Conservation (phyloP, 2,329 filamentous ascomycete species). For the Exserohilum rostratum region DNA sequence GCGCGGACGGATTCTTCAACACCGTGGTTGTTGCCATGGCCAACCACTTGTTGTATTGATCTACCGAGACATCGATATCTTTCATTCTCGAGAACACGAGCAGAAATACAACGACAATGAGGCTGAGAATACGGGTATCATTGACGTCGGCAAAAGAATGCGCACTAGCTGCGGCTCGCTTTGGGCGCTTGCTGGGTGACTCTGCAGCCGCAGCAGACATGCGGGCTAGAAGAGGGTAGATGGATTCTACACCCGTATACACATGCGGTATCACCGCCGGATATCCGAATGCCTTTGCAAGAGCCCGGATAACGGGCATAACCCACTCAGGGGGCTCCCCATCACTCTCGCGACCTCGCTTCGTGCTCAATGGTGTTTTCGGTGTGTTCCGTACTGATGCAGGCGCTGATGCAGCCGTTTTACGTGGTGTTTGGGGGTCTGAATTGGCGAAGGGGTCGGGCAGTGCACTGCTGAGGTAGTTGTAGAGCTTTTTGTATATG, state of each 20-base stretch:
- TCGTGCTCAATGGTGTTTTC: slow-evolving; percentile 31
- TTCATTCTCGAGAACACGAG: slow-evolving; percentile 60
- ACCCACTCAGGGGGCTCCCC: slow-evolving; percentile 62
- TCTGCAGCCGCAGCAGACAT: slow-evolving; percentile 41
- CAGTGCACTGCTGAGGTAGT: slow-evolving; percentile 77
- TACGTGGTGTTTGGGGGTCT: slow-evolving; percentile 44
- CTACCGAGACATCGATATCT: slow-evolving; percentile 36
- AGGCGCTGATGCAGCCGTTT: slow-evolving; percentile 26
- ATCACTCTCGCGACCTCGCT: slow-evolving; percentile 17
- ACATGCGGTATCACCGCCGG: slow-evolving; percentile 72
- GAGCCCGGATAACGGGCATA: slow-evolving; percentile 68
- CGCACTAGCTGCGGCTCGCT: slow-evolving; percentile 37
- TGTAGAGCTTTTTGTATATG: slow-evolving; percentile 82
- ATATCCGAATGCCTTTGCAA: slow-evolving; percentile 68
- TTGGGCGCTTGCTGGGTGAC: slow-evolving; percentile 57
- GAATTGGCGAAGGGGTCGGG: slow-evolving; percentile 46
- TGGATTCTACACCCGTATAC: slow-evolving; percentile 71
- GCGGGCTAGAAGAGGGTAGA: slow-evolving; percentile 48
- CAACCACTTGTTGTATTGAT: slow-evolving; percentile 41
- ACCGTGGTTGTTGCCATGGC: slow-evolving; percentile 58
- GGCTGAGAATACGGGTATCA: slow-evolving; percentile 41
- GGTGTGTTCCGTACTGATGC: slow-evolving; percentile 33
- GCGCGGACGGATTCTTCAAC: slow-evolving; percentile 56
- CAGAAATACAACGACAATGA: slow-evolving; percentile 67
- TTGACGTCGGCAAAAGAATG: slow-evolving; percentile 17